These are phyloP conservation scores for Suhomyces kilbournensis DNA, from an alignment of 805 yeast species.

Conservation along the genomic window DNA sequence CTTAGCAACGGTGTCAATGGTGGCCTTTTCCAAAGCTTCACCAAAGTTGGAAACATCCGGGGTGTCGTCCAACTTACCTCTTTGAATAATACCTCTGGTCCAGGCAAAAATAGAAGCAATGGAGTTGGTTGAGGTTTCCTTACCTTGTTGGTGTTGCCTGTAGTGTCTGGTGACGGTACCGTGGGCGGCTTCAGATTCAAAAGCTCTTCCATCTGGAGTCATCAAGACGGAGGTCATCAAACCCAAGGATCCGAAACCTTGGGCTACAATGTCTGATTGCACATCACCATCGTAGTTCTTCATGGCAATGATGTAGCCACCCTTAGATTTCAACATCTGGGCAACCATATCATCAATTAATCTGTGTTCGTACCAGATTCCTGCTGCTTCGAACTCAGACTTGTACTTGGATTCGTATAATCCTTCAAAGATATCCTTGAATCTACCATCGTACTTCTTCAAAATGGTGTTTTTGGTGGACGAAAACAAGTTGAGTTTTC, in stretches of 20 bases:
- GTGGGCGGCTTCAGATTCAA: conserved; percentile 98
- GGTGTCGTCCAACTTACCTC: conserved; percentile 85
- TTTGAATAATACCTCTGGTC: conserved; percentile 90
- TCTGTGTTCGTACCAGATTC: conserved; percentile 97
- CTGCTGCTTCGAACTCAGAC: conserved; percentile 64
- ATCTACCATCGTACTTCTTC: conserved; percentile 91
- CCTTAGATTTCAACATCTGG: conserved; percentile 93
- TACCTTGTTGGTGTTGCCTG: conserved; percentile 94
- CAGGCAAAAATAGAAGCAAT: conserved; percentile 97
- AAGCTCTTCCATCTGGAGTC: conserved; percentile 95
- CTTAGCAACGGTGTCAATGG: conserved; percentile 75
- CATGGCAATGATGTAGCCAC: conserved; percentile 94
- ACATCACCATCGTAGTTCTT: conserved; percentile 99
- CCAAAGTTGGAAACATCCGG: conserved; percentile 85
- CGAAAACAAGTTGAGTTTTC: conserved; percentile 76
- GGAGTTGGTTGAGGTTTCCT: conserved; percentile 95
- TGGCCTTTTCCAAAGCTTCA: conserved; percentile 73
- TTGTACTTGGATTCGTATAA: conserved; percentile 72
- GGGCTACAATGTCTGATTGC: conserved; percentile 94
- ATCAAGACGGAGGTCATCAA: conserved; percentile 95
- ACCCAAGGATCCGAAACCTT: conserved; percentile 96
- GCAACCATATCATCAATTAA: conserved; percentile 98
- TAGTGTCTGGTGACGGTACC: conserved; percentile 97
- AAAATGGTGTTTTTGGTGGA: conserved; percentile 94
- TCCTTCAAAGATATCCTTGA: conserved; percentile 88